Evolutionary conservation across 1,284 basidiomycete species (phyloP).

Genomic region (Peniophora sp.): DNA sequence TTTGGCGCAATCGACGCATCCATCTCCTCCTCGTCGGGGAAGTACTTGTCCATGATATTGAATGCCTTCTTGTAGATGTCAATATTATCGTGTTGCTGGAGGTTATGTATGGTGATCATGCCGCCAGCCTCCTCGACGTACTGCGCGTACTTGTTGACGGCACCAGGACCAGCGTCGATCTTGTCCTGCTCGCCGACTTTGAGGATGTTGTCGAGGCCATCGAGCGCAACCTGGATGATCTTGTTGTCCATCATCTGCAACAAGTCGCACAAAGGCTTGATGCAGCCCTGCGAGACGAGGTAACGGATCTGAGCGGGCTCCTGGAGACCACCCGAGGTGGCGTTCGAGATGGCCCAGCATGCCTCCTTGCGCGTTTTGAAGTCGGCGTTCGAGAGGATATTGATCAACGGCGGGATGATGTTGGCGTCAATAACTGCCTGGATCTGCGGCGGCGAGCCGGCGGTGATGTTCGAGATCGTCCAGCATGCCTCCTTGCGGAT

Average conservation of each 20-base stretch:
- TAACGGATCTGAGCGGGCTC: conserved; percentile 98
- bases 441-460: conserved; percentile 94
- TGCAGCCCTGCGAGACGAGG: conserved; percentile 95
- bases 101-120: conserved; percentile 97
- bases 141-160: conserved; percentile 88
- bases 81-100: conserved; percentile 98
- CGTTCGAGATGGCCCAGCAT: conserved; percentile 99
- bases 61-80: conserved; percentile 99
- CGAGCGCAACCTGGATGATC: conserved; percentile 96
- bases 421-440: conserved; percentile 84
- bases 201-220: conserved; percentile 97
- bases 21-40: conserved; percentile 81
- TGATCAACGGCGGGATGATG: conserved; percentile 97
- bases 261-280: conserved; percentile 96
- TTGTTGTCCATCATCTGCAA: conserved; percentile 99
- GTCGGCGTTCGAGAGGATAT: conserved; percentile 95
- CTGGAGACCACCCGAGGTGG: conserved; percentile 95
- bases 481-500: conserved; percentile 97
- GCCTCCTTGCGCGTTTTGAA: conserved; percentile 99
- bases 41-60: conserved; percentile 98
- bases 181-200: conserved; percentile 98
- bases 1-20: conserved; percentile 74
- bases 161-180: conserved; percentile 75
- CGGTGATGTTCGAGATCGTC: conserved; percentile 99
- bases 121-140: conserved; percentile 98